Percentiles rank a stretch among this genome's conserved stretches.
Evolutionary conservation across 2,329 filamentous ascomycete species (phyloP).

Genomic region (Aspergillus sergii): DNA sequence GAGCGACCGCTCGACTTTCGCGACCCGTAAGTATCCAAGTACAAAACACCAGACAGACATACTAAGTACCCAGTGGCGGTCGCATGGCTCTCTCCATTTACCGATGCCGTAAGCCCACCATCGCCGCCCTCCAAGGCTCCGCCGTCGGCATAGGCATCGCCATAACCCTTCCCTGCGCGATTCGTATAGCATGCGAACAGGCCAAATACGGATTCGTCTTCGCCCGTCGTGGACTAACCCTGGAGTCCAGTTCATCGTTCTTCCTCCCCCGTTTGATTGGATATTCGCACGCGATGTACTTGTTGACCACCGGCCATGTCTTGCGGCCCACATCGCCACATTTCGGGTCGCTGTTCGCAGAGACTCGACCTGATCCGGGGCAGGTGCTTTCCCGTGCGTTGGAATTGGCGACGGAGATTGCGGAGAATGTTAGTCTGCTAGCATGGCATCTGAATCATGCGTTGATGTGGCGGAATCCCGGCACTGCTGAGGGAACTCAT

Average conservation of each 20-base stretch:
- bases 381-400: conserved; percentile 66
- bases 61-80: conserved; percentile 35
- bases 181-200: conserved; percentile 55
- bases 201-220: conserved; percentile 77
- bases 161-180: conserved; percentile 59
- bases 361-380: conserved; percentile 60
- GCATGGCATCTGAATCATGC: conserved; percentile 69
- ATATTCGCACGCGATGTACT: conserved; percentile 30
- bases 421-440: conserved; percentile 66
- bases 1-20: conserved; percentile 52
- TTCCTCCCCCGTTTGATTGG: conserved; percentile 73
- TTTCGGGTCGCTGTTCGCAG: conserved; percentile 63
- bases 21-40: conserved; percentile 48
- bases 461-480: conserved; percentile 60
- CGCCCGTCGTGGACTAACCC: conserved; percentile 66
- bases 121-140: conserved; percentile 57
- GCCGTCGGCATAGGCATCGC: conserved; percentile 62
- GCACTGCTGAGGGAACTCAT: conserved; percentile 69
- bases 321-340: conserved; percentile 53
- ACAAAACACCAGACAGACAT: conserved; percentile 37
- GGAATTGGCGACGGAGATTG: conserved; percentile 67
- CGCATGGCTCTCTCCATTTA: conserved; percentile 54
- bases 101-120: conserved; percentile 58
- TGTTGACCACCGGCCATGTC: conserved; percentile 64
- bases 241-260: conserved; percentile 71